phyloP scores from a whole-genome alignment of 164 flowering plant genomes.

The Vitis amurensis region DNA sequence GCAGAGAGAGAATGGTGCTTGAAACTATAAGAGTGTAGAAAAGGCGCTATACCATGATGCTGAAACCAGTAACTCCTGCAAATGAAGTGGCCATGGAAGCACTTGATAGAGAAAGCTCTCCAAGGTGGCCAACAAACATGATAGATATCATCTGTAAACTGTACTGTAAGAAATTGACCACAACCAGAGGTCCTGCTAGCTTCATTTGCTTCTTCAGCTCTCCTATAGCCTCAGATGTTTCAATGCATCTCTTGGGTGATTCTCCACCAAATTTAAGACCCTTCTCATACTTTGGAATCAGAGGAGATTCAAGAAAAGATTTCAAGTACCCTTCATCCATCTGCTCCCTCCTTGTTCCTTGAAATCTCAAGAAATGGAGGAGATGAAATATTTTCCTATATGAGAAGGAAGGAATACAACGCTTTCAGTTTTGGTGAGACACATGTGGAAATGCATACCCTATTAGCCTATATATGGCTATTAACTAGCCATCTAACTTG shows the following conservation, averaged over 20 bases:
- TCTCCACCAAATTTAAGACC: no score
- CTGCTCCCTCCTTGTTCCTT: neutral
- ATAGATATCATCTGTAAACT: constrained; percentile 20
- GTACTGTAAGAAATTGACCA: constrained; percentile 19
- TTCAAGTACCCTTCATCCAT: neutral
- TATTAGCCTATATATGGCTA: neutral
- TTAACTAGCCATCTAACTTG: no score
- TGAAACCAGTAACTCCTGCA: constrained; percentile 28
- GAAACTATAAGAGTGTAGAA: neutral
- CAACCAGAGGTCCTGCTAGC: constrained; percentile 25
- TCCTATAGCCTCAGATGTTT: neutral
- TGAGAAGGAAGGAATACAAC: neutral
- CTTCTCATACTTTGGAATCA: neutral
- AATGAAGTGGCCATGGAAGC: constrained; percentile 32
- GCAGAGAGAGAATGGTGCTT: no score
- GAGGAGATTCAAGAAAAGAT: neutral
- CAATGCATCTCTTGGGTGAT: no score
- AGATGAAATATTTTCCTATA: neutral
- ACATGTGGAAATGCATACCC: neutral
- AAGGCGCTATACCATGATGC: constrained; percentile 14
- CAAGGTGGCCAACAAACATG: constrained; percentile 29
- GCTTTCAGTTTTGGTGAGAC: no score
- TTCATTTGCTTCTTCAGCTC: constrained; percentile 20
- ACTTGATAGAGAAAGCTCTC: constrained; percentile 19
- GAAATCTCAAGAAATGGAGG: neutral